Evolutionary conservation across 148 eudicot species (phyloP), one percentile per base, ranked within the genome.

Genomic region (Rhododendron henanense): DNA sequence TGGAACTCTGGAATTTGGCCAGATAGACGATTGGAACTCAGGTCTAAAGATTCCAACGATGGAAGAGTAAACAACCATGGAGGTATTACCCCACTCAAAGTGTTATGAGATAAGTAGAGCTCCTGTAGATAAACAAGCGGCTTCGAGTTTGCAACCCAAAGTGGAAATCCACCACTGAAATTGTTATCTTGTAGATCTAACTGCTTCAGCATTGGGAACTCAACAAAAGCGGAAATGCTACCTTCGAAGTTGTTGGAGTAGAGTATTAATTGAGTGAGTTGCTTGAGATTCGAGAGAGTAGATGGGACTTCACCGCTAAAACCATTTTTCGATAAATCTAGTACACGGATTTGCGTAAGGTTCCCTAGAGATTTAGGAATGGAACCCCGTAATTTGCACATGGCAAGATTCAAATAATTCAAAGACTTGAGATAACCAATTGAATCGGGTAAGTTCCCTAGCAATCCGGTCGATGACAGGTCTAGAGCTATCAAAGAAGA

Each of bases 1-100:
- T 78, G 7, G 23, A 21, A 45, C n/a, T 78, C 81, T 19, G 81
- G 83, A 31, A 10, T 87, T 25, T 39, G 81, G 5, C 41, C 90
- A 89, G 71, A 63, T 63, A n/a, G 89, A 41, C 76, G 71, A 55
- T 85, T 86, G 37, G 18, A 48, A 0, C 71, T 4, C 8, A 89
- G 75, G 78, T 57, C 15, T 44, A 87, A 9, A 1, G 0, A 1
- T 9, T n/a, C 1, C 55, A 87, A 78, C 2, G 85, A 83, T 7
- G 87, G 85, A 15, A 82, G 81, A 79, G 83, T 31, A 57, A 87
- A 89, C 57, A 87, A 25, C 89, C 87, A 82, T 18, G 87, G 31
- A 16, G 91, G 89, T 61, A 89, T 74, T 57, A 50, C 55, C 28
- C 91, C 89, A 51, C 15, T 83, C n/a, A 89, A 25, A 39, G 55